Evolutionary conservation across 1,284 basidiomycete species (phyloP), one percentile per base, ranked within the genome.

Genomic region (Somion occarium): DNA sequence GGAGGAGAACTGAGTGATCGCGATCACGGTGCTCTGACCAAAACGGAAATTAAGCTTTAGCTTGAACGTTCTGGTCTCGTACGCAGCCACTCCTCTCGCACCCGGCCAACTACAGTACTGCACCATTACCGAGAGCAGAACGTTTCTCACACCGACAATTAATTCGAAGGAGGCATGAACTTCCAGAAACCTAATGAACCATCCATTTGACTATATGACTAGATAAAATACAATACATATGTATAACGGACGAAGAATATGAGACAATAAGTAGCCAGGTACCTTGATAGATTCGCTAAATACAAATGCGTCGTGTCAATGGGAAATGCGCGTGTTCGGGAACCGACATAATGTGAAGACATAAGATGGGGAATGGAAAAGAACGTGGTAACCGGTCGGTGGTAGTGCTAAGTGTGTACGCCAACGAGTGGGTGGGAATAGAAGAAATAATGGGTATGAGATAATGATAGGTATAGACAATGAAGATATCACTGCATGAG

Each of bases 181-280:
- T n/a, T n/a, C n/a, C n/a, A n/a, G n/a, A n/a, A n/a, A n/a, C n/a
- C n/a, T n/a, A 34, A 7, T 7, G 30, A 34, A 34, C 30, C 30
- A 34, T 34, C 30, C 30, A 34, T 7, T 34, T 34, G 30, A 34
- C 15, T 5, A 20, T 5, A 27, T 15, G 22, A 20, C 20, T 26
- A 46, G 25, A 7, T 26, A 46, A 22, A 46, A 30, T 46, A 46
- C 44, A 46, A n/a, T 46, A 46, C 44, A 46, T 46, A 46, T 18
- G 18, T 26, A 46, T 18, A 20, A 44, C 13, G 24, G 30, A 46
- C 25, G 43, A 12, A 12, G 44, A 34, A 46, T 46, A 27, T n/a
- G 20, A 22, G 20, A 42, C 39, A 18, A 42, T 22, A 42, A 42
- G 20, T 42, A 18, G 39, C 19, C 13, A 23, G 19, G 42, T 43